Evolutionary conservation across 176 grass and related monocot genomes (phyloP).

Genomic region (Avena insularis): DNA sequence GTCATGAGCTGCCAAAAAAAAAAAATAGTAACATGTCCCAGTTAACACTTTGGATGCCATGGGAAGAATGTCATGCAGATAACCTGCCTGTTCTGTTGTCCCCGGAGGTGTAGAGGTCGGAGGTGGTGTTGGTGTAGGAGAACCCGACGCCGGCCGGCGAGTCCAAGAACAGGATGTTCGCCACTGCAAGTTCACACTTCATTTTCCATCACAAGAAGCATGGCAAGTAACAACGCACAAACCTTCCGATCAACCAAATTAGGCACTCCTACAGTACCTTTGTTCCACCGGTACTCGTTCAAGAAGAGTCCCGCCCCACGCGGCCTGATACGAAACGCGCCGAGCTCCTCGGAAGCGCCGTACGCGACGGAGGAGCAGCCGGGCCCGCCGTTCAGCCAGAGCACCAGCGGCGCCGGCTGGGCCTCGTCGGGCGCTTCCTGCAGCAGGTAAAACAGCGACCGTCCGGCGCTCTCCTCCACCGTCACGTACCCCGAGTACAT

Average conservation of each 20-base stretch:
- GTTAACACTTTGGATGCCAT: background rate
- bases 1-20: slow-evolving; percentile 44
- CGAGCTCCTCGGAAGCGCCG: slow-evolving; percentile 83
- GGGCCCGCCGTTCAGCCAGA: slow-evolving; percentile 87
- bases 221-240: no score
- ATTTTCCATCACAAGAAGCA: background rate
- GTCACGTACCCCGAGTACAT: slow-evolving; percentile 87
- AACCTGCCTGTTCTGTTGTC: slow-evolving; percentile 63
- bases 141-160: slow-evolving; percentile 90
- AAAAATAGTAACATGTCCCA: no score
- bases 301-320: slow-evolving; percentile 64
- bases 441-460: slow-evolving; percentile 76
- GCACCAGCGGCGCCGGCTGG: slow-evolving; percentile 72
- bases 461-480: slow-evolving; percentile 48
- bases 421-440: slow-evolving; percentile 47
- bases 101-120: slow-evolving; percentile 67
- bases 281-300: slow-evolving; percentile 82
- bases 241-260: background rate
- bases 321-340: slow-evolving; percentile 66
- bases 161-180: slow-evolving; percentile 86
- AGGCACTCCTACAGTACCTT: background rate
- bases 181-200: slow-evolving; percentile 39
- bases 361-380: slow-evolving; percentile 85
- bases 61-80: background rate
- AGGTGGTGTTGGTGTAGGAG: slow-evolving; percentile 83